A percentile compares a stretch with the other conserved stretches of the same genome.
phyloP scores from a whole-genome alignment of 257 asterid species.

The Verbascum thapsus region DNA sequence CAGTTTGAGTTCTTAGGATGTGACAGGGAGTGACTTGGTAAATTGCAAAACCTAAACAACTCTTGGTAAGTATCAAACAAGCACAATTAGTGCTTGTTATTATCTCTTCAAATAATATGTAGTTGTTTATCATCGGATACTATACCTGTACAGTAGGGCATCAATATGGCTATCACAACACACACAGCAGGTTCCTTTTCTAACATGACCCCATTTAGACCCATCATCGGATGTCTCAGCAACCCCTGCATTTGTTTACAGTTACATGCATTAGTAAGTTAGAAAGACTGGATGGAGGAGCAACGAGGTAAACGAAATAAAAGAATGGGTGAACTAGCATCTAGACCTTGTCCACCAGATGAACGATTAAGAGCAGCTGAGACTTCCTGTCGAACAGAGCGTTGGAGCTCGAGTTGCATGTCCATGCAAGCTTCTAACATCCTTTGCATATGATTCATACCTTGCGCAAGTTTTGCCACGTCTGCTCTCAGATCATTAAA shows the following conservation, averaged over 20 bases:
- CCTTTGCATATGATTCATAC: constrained; percentile 96
- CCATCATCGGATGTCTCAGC: constrained; percentile 81
- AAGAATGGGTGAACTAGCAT: neutral
- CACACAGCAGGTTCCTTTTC: constrained; percentile 94
- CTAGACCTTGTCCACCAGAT: constrained; percentile 70
- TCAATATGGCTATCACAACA: constrained; percentile 94
- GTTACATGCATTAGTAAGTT: constrained; percentile 8
- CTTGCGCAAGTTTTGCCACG: constrained; percentile 83
- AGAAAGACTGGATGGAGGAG: neutral
- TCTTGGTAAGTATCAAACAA: too few species aligned
- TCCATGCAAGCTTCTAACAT: constrained; percentile 99
- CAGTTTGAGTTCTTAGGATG: too few species aligned
- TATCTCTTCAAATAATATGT: neutral
- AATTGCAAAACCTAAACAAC: neutral
- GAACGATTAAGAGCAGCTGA: constrained; percentile 95
- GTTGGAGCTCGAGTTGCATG: constrained; percentile 97
- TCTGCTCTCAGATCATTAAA: constrained; percentile 82
- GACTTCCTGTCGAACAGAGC: constrained; percentile 93
- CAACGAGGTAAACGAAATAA: neutral
- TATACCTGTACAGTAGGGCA: constrained; percentile 87
- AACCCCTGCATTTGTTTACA: constrained; percentile 45
- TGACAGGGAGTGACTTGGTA: too few species aligned
- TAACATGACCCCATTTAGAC: constrained; percentile 79
- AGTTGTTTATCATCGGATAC: neutral
- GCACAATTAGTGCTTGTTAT: too few species aligned